Conservation (phyloP, 495 filamentous ascomycete genomes). For the Hyphodiscus hymeniophilus region DNA sequence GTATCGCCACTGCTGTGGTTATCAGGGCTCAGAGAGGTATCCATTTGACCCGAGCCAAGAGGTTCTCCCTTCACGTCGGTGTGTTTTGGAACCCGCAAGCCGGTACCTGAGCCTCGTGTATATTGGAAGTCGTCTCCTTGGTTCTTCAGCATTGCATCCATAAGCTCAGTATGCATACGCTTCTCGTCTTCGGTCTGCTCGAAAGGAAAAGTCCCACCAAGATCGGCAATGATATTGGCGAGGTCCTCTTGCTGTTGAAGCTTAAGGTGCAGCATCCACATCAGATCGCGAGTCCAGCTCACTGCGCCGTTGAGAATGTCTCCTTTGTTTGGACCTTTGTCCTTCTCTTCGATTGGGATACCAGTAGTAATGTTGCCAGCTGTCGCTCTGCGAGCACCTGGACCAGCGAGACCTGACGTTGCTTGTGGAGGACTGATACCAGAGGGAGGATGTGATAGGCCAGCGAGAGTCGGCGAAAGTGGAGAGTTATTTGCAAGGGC, state of each 20-base stretch:
- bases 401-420: constrained; percentile 81
- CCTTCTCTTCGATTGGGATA: constrained; percentile 88
- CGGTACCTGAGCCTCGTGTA: constrained; percentile 72
- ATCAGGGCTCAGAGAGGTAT: constrained; percentile 59
- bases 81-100: constrained; percentile 83
- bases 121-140: constrained; percentile 67
- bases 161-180: constrained; percentile 87
- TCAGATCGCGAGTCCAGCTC: constrained; percentile 92
- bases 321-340: constrained; percentile 97
- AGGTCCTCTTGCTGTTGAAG: constrained; percentile 83
- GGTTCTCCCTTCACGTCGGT: constrained; percentile 85
- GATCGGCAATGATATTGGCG: constrained; percentile 57
- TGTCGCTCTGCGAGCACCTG: constrained; percentile 71
- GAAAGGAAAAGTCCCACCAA: constrained; percentile 70
- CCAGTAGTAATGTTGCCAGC: constrained; percentile 86
- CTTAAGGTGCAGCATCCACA: constrained; percentile 90
- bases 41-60: constrained; percentile 42
- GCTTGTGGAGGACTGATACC: constrained; percentile 62
- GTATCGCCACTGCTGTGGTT: constrained; percentile 50
- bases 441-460: constrained; percentile 38
- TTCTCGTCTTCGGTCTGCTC: constrained; percentile 86
- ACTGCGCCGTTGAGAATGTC: constrained; percentile 97
- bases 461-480: constrained; percentile 68
- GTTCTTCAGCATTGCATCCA: constrained; percentile 75
- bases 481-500: constrained; percentile 85